Evolutionary conservation across 106 monocot genomes (phyloP).

Genomic region (Dendrobium nobile): DNA sequence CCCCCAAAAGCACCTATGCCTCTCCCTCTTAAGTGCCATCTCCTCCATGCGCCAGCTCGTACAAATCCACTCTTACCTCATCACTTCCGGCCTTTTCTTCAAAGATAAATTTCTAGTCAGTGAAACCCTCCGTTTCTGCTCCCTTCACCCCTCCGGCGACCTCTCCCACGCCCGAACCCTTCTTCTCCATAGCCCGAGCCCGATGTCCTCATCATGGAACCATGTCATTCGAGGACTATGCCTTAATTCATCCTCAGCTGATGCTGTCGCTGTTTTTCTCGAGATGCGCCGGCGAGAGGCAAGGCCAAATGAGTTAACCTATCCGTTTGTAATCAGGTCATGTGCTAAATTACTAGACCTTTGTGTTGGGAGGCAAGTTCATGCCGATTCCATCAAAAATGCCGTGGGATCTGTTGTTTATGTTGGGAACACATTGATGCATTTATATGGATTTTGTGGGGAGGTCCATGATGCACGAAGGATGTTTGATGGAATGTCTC

Average conservation of each 20-base stretch:
- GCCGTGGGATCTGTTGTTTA: constrained; percentile 42
- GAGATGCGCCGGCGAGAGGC: constrained; percentile 34
- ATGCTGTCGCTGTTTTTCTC: constrained; percentile 22
- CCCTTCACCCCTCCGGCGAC: constrained; percentile 28
- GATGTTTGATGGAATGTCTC: constrained; percentile 54
- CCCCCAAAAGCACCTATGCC: constrained; percentile 22
- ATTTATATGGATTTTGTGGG: constrained; percentile 30
- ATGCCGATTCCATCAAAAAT: constrained; percentile 40
- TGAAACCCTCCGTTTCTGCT: constrained; percentile 33
- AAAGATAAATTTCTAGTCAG: constrained; percentile 16
- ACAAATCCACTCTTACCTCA: constrained; percentile 52
- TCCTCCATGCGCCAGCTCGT: constrained; percentile 33
- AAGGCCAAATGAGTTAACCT: constrained; percentile 50
- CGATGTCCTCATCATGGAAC: constrained; percentile 40
- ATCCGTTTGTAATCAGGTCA: constrained; percentile 67
- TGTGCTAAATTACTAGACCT: constrained; percentile 29
- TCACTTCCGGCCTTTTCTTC: constrained; percentile 39
- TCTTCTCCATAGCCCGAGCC: constrained; percentile 26
- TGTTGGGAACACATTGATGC: constrained; percentile 46
- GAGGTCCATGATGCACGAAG: constrained; percentile 18
- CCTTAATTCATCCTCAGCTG: constrained; percentile 1
- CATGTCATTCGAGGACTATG: constrained; percentile 51
- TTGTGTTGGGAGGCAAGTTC: constrained; percentile 31
- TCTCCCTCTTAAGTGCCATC: constrained; percentile 35
- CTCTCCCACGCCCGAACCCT: constrained; percentile 32